Conservation (phyloP, 306 rosid species). For the Vigna unguiculata region DNA sequence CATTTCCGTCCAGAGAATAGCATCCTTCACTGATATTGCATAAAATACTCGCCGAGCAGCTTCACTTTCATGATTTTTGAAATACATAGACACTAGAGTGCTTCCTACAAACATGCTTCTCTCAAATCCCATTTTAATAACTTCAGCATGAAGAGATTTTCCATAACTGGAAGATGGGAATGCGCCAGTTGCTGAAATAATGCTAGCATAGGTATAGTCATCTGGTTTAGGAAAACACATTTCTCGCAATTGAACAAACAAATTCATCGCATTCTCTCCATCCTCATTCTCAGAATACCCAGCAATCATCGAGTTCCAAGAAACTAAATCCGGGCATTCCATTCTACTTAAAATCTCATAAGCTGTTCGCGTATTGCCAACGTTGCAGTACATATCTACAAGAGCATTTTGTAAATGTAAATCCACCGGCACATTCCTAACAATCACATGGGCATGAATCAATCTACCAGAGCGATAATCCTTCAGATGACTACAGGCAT, state of each 20-base stretch:
- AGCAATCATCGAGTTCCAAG: conserved; percentile 89
- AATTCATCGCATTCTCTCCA: conserved; percentile 62
- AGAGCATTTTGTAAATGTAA: conserved; percentile 73
- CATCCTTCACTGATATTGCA: conserved; percentile 66
- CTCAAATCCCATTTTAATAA: conserved; percentile 66
- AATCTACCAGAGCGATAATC: conserved; percentile 57
- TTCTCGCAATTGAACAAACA: conserved; percentile 59
- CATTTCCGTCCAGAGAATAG: conserved; percentile 89
- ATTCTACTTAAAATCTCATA: conserved; percentile 56
- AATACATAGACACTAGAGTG: conserved; percentile 77
- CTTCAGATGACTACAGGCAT: conserved; percentile 61
- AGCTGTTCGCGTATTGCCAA: conserved; percentile 60
- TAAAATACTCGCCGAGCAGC: conserved; percentile 62
- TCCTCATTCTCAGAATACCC: conserved; percentile 73
- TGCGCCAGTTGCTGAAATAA: conserved; percentile 60
- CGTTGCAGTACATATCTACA: conserved; percentile 83
- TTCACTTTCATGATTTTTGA: conserved; percentile 64
- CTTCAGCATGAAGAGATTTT: conserved; percentile 75
- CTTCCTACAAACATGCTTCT: conserved; percentile 71
- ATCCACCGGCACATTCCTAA: conserved; percentile 58
- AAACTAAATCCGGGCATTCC: conserved; percentile 65
- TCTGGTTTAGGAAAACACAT: conserved; percentile 61
- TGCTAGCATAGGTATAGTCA: conserved; percentile 73
- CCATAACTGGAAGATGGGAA: conserved; percentile 55
- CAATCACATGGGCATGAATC: conserved; percentile 67